Evolutionary conservation across 805 yeast species (phyloP).

Genomic region (Candida manassasensis): DNA sequence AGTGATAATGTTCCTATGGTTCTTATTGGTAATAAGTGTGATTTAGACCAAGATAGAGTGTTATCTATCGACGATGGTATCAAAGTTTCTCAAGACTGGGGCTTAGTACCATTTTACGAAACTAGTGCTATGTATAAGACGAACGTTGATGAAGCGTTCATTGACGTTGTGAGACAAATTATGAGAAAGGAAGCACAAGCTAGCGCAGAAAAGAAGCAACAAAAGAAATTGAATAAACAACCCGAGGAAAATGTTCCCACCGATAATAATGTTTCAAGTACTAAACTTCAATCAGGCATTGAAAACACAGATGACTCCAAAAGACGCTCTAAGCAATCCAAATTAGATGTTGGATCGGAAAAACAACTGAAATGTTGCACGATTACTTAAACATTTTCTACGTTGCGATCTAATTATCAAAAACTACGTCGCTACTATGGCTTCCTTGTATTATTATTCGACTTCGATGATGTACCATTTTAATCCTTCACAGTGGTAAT

Average conservation of each 20-base stretch:
- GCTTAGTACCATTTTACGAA: slow-evolving; percentile 86
- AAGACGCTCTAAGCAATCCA: slow-evolving; percentile 17
- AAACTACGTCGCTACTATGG: no score
- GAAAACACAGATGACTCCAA: slow-evolving; percentile 5
- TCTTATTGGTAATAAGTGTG: slow-evolving; percentile 87
- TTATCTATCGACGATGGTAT: slow-evolving; percentile 79
- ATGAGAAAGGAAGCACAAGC: slow-evolving; percentile 63
- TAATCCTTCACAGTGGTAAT: no score
- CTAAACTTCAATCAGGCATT: slow-evolving; percentile 6
- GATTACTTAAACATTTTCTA: slow-evolving; percentile 24
- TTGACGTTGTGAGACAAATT: slow-evolving; percentile 84
- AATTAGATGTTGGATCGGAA: slow-evolving; percentile 10
- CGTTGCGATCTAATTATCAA: no score
- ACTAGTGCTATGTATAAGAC: slow-evolving; percentile 88
- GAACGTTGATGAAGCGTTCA: slow-evolving; percentile 86
- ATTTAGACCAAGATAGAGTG: slow-evolving; percentile 69
- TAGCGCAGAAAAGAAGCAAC: slow-evolving; percentile 42
- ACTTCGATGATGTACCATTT: no score
- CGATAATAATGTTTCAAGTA: slow-evolving; percentile 4
- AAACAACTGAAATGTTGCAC: slow-evolving; percentile 26
- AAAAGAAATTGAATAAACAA: slow-evolving; percentile 37
- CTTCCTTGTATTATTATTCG: no score
- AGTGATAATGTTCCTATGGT: slow-evolving; percentile 79
- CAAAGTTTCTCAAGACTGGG: slow-evolving; percentile 80
- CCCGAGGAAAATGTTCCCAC: slow-evolving; percentile 7